Percentiles rank a stretch among this genome's conserved stretches.
Evolutionary conservation across 148 eudicot species (phyloP).

Genomic region (Cornus controversa): DNA sequence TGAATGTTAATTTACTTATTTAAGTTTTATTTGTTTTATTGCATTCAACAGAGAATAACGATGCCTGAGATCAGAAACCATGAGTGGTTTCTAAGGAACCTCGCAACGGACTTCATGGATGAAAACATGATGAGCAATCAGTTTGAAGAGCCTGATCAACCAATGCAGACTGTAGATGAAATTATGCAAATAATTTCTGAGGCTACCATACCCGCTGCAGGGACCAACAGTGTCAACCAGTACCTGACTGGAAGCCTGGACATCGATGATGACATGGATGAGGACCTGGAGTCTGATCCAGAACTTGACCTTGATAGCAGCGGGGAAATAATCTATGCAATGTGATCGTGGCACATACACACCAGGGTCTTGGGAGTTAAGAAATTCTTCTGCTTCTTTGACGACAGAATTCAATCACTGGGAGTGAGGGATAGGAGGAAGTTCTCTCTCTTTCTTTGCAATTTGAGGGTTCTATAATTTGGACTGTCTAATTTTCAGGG

Average conservation of each 20-base stretch:
- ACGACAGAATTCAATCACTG: neutral
- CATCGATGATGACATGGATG: constrained; percentile 7
- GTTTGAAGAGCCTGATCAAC: constrained; percentile 75
- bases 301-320: neutral
- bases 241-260: neutral
- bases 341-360: constrained; percentile 25
- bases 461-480: neutral
- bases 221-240: constrained; percentile 22
- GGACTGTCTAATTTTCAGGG: neutral
- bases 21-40: neutral
- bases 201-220: constrained; percentile 50
- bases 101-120: constrained; percentile 66
- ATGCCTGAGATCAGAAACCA: constrained; percentile 76
- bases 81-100: constrained; percentile 88
- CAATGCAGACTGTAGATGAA: constrained; percentile 77
- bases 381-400: neutral
- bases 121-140: constrained; percentile 42
- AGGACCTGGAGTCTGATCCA: neutral
- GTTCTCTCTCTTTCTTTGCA: neutral
- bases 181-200: constrained; percentile 90
- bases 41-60: constrained; percentile 62
- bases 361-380: constrained; percentile 2
- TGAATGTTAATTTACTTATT: neutral
- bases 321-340: constrained; percentile 53
- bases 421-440: neutral